These are phyloP conservation scores for Metschnikowia cerradonensis DNA, from an alignment of 805 yeast species.

Conservation along the genomic window DNA sequence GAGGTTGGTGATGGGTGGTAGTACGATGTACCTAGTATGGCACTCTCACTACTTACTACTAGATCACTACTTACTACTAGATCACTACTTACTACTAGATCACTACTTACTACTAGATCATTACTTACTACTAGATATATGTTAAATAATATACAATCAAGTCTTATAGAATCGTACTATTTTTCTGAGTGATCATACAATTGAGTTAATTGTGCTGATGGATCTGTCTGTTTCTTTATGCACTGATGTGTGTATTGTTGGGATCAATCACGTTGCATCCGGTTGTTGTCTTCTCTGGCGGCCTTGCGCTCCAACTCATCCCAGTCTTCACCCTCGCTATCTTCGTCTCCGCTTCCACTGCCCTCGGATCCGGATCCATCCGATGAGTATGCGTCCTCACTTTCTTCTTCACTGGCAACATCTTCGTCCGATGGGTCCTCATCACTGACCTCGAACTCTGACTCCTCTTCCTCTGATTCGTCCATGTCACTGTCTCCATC, in stretches of 20 bases:
- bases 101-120: no score
- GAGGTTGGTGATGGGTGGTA: no score
- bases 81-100: no score
- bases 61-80: no score
- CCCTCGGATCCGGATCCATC: conserved; percentile 33
- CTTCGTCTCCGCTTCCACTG: conserved; percentile 35
- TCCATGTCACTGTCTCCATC: conserved; percentile 71
- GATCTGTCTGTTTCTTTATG: background rate
- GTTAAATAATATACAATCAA: no score
- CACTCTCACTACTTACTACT: no score
- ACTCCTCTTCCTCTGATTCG: conserved; percentile 64
- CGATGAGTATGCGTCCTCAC: conserved; percentile 35
- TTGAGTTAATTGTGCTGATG: background rate
- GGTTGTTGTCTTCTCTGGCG: conserved; percentile 39
- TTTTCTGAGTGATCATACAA: background rate
- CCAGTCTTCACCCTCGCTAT: conserved; percentile 48
- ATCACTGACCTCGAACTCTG: conserved; percentile 63
- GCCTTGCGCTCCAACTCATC: conserved; percentile 61
- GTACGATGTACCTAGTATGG: no score
- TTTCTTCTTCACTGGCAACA: conserved; percentile 51
- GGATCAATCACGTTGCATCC: conserved; percentile 15
- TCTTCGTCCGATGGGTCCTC: conserved; percentile 62
- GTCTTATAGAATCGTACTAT: no score
- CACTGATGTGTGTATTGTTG: background rate
- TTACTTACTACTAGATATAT: no score